phyloP scores from a whole-genome alignment of 2,329 filamentous ascomycete species.

The Decorospora gaudefroyi region DNA sequence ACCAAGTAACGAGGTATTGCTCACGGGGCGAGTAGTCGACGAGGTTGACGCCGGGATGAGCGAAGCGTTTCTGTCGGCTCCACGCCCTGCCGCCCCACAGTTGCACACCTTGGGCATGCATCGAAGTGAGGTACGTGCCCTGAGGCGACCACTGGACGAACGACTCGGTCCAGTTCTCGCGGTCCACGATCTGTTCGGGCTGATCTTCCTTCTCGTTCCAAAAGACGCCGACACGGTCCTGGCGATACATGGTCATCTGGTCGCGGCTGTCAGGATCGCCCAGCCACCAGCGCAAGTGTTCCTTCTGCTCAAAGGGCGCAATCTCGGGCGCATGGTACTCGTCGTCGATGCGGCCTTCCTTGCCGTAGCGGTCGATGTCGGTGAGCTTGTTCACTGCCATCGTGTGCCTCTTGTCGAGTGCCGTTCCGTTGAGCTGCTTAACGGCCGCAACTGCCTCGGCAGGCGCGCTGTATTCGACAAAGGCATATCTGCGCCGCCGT shows the following conservation, averaged over 20 bases:
- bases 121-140: slow-evolving; percentile 90
- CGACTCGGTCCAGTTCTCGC: slow-evolving; percentile 95
- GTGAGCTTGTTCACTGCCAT: slow-evolving; percentile 97
- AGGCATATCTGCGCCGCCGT: slow-evolving; percentile 72
- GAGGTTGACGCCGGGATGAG: slow-evolving; percentile 93
- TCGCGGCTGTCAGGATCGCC: slow-evolving; percentile 87
- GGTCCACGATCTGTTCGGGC: slow-evolving; percentile 87
- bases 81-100: slow-evolving; percentile 93
- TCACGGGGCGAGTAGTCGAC: slow-evolving; percentile 94
- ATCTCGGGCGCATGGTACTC: slow-evolving; percentile 82
- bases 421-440: slow-evolving; percentile 80
- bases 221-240: slow-evolving; percentile 89
- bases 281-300: slow-evolving; percentile 93
- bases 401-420: slow-evolving; percentile 96
- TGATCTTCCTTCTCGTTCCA: slow-evolving; percentile 97
- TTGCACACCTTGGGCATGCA: slow-evolving; percentile 95
- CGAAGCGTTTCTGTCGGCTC: slow-evolving; percentile 88
- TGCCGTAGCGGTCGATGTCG: slow-evolving; percentile 93
- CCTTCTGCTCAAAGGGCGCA: slow-evolving; percentile 85
- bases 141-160: slow-evolving; percentile 98
- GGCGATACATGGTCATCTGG: slow-evolving; percentile 93
- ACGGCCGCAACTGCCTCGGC: slow-evolving; percentile 88
- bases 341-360: slow-evolving; percentile 91
- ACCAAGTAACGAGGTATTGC: slow-evolving; percentile 96
- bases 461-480: slow-evolving; percentile 91